Conservation (phyloP, 2,329 filamentous ascomycete genomes). For the Penicillium polonicum region DNA sequence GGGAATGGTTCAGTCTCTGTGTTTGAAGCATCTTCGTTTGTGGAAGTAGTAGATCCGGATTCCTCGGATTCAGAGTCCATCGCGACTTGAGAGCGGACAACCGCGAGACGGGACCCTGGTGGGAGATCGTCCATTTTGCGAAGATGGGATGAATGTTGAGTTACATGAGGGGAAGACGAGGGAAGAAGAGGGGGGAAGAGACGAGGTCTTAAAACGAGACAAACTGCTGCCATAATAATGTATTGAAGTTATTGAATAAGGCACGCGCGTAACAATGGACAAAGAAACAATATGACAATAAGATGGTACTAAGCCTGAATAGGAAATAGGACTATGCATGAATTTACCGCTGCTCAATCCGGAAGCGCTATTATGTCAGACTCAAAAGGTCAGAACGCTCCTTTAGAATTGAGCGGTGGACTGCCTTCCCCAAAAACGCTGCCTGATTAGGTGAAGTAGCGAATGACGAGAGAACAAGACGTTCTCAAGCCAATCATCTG, state of each 20-base stretch:
- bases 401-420: slow-evolving; percentile 29
- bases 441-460: slow-evolving; percentile 27
- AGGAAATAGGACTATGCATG: slow-evolving; percentile 1
- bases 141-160: not conserved
- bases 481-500: slow-evolving; percentile 22
- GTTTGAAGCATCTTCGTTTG: not conserved
- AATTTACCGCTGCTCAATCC: slow-evolving; percentile 35
- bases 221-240: not conserved
- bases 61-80: slow-evolving; percentile 11
- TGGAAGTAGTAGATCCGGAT: not conserved
- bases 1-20: slow-evolving; percentile 26
- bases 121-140: slow-evolving; percentile 3
- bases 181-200: not conserved
- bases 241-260: not conserved
- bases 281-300: not conserved
- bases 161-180: not conserved
- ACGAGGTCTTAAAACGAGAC: not conserved
- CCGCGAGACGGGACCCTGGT: slow-evolving; percentile 1
- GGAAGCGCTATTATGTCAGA: slow-evolving; percentile 19
- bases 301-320: not conserved
- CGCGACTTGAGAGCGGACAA: slow-evolving; percentile 14
- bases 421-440: slow-evolving; percentile 31
- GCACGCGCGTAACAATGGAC: not conserved
- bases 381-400: slow-evolving; percentile 19
- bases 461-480: slow-evolving; percentile 35